Base-by-base conservation (phyloP, 257 asterid species). In the Rehmannia glutinosa region DNA sequence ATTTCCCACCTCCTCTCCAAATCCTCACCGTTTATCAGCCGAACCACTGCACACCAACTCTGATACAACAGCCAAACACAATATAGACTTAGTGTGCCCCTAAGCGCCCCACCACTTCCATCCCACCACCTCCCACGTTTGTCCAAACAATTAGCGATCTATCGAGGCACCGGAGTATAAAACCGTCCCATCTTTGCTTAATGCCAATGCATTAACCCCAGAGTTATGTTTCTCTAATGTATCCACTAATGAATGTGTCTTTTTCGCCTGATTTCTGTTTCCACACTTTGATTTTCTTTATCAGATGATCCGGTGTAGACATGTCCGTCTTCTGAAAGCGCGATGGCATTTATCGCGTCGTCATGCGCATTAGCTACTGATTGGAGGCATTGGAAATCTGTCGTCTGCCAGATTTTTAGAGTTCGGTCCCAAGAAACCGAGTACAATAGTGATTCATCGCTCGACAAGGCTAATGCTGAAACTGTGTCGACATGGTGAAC, bases 341-440 rank as follows among this genome's bases (percentile, higher is more conserved):
- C 82, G 10, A 90, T n/a, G 6, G 89, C 80, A 42, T 90, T 90
- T 46, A 87, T 87, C 0, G 97, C 95, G 62, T 90, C 97, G 19
- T 87, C 95, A 43, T 90, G 96, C 35, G 97, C 97, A 47, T 88
- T 69, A 3, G 77, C 35, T 2, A 90, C 69, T 0, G 96, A 90
- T 46, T 90, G 88, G 52, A 90, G 28, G 85, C 97, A 90, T 38
- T 77, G 82, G 84, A 87, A 85, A 68, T 87, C 86, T 0, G 19
- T 19, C 0, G 87, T 77, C 50, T 83, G 45, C 97, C 97, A 90
- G n/a, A 87, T 71, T 59, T 83, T 87, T 35, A 87, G 73, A 8
- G 90, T 80, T 15, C 91, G 66, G 63, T 90, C 96, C 97, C 97
- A 90, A 7, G 97, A 90, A 60, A 85, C 96, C 0, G 97, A 87